Conservation (phyloP, 2,329 filamentous ascomycete genomes). For the Eutypa lata region DNA sequence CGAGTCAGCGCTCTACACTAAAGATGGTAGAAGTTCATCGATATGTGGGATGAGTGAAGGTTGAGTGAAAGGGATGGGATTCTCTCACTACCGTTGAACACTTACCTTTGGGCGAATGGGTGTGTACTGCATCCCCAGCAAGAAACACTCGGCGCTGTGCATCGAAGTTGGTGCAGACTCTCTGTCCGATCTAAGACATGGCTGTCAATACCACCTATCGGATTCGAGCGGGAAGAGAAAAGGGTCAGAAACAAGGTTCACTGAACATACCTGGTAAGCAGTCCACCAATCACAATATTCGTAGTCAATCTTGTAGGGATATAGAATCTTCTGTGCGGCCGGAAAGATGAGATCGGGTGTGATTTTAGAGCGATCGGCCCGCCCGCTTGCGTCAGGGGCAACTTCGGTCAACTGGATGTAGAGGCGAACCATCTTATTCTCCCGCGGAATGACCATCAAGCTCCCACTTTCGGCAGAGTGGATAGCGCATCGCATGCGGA, state of each 20-base stretch:
- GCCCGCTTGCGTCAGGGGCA: conserved; percentile 46
- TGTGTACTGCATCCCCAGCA: conserved; percentile 68
- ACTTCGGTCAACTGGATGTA: conserved; percentile 53
- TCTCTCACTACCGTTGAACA: no score
- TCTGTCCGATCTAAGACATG: conserved; percentile 58
- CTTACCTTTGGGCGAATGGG: conserved; percentile 60
- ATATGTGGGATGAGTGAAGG: no score
- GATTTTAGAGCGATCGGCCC: conserved; percentile 33
- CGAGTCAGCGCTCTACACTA: no score
- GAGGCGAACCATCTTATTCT: conserved; percentile 54
- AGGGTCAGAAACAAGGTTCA: not conserved
- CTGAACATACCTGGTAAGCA: conserved; percentile 55
- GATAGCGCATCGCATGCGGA: conserved; percentile 51
- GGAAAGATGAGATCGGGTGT: conserved; percentile 49
- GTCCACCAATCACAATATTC: conserved; percentile 64
- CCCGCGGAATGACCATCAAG: conserved; percentile 58
- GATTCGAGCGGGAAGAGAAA: not conserved
- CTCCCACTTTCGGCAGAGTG: conserved; percentile 48
- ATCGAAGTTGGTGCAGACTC: not conserved
- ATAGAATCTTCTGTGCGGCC: conserved; percentile 55
- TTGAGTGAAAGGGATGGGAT: no score
- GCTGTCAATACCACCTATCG: not conserved
- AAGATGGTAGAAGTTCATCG: no score
- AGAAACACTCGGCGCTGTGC: not conserved
- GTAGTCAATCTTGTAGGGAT: conserved; percentile 62